Evolutionary conservation across 2,329 filamentous ascomycete genomes (phyloP), one percentile per base, ranked within the genome.

Genomic region (Calonectria henricotiae): DNA sequence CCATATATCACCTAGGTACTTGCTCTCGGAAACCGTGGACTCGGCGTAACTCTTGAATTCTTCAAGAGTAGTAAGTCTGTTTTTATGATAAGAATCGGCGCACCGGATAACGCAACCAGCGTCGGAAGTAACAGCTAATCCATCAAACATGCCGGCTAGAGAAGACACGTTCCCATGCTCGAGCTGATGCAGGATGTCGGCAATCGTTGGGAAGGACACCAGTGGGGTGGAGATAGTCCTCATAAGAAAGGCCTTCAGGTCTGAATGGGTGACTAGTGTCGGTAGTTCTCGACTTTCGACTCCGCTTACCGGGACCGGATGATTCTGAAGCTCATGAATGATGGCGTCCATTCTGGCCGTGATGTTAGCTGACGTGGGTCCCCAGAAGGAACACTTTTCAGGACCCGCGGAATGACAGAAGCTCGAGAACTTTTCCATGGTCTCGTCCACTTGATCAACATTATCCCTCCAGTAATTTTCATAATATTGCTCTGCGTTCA

Each of bases 1-100:
- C 11, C 60, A 79, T 25, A 80, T 73, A 63, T 80, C 78, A 13
- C 80, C 79, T 13, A 78, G 55, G 60, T 81, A 81, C 58, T 77
- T 79, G 78, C 78, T 81, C 71, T 73, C 71, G n/a, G 74, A 76
- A 27, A 65, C 62, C 3, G 73, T 68, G 68, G 76, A 70, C 61
- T 80, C 74, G 35, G 70, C 76, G 62, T 73, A 79, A 46, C 39
- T 62, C 63, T 64, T 68, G 41, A 76, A 80, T 11, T 78, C 75
- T 35, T 78, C 77, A 43, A 67, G 25, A 13, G 64, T 67, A 35
- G 54, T 62, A 23, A 81, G 71, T 32, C 61, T 76, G 75, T 82
- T 82, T 47, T 71, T 76, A 15, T 71, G 71, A 68, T 76, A 78
- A 7, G 79, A 73, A 71, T 82, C 80, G 39, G 70, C 75, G 69